Conservation (phyloP, 768 basidiomycete genomes). For the Tylopilus vinaceipallidus region DNA sequence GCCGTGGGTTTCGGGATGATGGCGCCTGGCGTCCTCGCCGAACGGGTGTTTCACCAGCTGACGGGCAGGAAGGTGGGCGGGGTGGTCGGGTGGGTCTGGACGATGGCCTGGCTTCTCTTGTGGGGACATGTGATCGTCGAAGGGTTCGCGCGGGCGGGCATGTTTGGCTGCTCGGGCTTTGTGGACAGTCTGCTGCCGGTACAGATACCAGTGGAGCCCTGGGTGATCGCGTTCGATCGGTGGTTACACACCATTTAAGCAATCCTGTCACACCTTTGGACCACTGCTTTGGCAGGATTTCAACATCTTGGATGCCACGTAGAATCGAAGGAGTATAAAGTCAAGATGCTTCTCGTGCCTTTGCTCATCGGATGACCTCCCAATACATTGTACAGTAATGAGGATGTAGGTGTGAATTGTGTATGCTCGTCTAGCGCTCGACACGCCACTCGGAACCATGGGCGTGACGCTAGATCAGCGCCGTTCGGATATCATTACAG, state of each 20-base stretch:
- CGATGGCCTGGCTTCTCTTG: slow-evolving; percentile 25
- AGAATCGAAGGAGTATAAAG: too few species aligned
- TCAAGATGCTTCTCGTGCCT: too few species aligned
- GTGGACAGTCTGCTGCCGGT: slow-evolving; percentile 9
- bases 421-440: too few species aligned
- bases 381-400: too few species aligned
- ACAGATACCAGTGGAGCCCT: slow-evolving; percentile 8
- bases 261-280: neutral
- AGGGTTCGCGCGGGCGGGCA: slow-evolving; percentile 14
- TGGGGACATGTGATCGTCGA: slow-evolving; percentile 28
- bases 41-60: slow-evolving; percentile 28
- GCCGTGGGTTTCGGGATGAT: slow-evolving; percentile 54
- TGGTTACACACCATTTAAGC: slow-evolving; percentile 9
- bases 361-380: too few species aligned
- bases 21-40: slow-evolving; percentile 49
- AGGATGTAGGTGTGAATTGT: too few species aligned
- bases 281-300: neutral
- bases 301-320: too few species aligned
- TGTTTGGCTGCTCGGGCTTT: slow-evolving; percentile 6
- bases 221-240: slow-evolving; percentile 9
- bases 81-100: slow-evolving; percentile 35
- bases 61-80: slow-evolving; percentile 32
- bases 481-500: too few species aligned
- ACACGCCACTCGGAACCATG: too few species aligned
- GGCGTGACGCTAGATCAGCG: too few species aligned